Conservation (phyloP, 2,329 filamentous ascomycete species). For the Fusarium acutatum region DNA sequence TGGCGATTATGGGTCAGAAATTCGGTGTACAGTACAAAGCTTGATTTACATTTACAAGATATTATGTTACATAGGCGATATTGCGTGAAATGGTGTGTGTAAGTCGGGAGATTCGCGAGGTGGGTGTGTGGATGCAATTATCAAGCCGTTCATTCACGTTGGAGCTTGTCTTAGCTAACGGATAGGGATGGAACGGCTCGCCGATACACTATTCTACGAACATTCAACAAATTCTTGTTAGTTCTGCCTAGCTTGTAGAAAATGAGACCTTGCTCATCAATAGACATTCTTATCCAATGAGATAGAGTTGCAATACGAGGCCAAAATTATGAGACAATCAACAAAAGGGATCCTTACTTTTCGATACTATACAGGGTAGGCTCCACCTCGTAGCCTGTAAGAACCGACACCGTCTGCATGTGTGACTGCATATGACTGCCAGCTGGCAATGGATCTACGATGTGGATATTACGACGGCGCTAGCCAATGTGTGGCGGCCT, state of each 20-base stretch:
- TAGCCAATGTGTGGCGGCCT: slow-evolving; percentile 42
- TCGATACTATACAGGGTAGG: slow-evolving; percentile 28
- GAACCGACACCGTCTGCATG: slow-evolving; percentile 28
- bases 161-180: background rate
- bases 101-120: background rate
- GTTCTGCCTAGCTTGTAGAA: background rate
- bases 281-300: background rate
- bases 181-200: background rate
- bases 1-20: background rate
- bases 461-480: slow-evolving; percentile 35
- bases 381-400: background rate
- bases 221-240: background rate
- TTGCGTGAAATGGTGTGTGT: background rate
- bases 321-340: background rate
- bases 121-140: background rate
- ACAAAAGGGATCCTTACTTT: background rate
- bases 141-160: background rate
- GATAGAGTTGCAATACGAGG: background rate
- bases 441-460: slow-evolving; percentile 38
- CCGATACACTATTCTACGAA: background rate
- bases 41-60: background rate
- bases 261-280: background rate
- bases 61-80: background rate
- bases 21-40: background rate
- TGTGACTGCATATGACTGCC: slow-evolving; percentile 42